Base-by-base conservation (phyloP, 768 basidiomycete species). In the Panaeolus papilionaceus region DNA sequence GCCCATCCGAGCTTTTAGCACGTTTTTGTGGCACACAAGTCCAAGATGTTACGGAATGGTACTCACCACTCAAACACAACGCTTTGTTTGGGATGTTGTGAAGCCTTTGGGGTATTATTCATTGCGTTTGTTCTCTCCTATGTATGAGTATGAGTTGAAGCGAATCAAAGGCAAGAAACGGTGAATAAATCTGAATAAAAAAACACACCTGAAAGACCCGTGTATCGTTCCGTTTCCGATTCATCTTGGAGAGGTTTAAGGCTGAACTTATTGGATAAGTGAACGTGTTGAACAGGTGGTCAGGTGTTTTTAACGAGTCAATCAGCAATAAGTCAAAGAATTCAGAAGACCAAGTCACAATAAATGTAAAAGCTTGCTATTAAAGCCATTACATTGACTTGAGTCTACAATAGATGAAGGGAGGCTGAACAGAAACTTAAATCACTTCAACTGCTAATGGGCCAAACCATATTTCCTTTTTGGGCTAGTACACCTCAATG, bases 281-380 rank as follows among this genome's bases (percentile, higher is more conserved):
- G 11, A 58, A 37, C 54, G 54, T 58, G 54, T 58, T 58, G 28
- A 58, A 58, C 54, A 58, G 54, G 54, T 58, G 54, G 54, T 58
- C 54, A 58, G 54, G 54, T 58, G 54, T 58, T 23, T 33, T 4
- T 16, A 28, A 58, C 6, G 54, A 58, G 54, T 58, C 54, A 58
- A 37, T 58, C 54, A 58, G 7, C 6, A 16, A 58, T 33, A 58
- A 26, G 33, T 33, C 33, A 33, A 58, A 49, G 10, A 58, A 58
- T 16, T 11, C 33, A 33, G 54, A 58, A 58, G 54, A 23, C 9
- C 6, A 28, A 18, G 11, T 58, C 11, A 33, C 47, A 58, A 16
- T 58, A 58, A 33, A 58, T 58, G 16, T 33, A 33, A 33, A 58
- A 58, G 54, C 54, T 58, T 58, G 54, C 54, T 10, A 16, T 58